phyloP scores from a whole-genome alignment of 2,329 filamentous ascomycete species.

The Sporothrix globosa region DNA sequence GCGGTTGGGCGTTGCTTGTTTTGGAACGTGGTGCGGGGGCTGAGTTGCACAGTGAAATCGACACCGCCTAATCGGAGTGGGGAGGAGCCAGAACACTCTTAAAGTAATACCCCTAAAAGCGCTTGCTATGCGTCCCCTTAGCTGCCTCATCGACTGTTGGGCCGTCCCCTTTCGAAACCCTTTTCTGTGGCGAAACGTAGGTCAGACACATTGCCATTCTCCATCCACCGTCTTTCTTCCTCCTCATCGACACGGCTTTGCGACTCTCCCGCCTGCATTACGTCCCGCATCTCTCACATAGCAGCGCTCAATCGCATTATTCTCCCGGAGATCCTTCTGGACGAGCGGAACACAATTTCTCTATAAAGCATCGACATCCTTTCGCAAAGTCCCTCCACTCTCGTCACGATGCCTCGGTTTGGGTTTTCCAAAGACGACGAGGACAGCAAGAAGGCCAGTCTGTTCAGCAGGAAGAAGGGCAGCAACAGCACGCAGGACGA shows the following conservation, averaged over 20 bases:
- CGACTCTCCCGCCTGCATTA: neutral
- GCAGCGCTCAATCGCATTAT: constrained; percentile 9
- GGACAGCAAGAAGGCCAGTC: constrained; percentile 52
- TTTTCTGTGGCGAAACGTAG: constrained; percentile 34
- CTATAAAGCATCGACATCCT: constrained; percentile 7
- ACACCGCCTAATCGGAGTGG: constrained; percentile 6
- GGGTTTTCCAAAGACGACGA: constrained; percentile 56
- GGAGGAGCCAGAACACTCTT: neutral
- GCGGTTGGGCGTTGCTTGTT: constrained; percentile 26
- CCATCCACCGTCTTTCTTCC: constrained; percentile 10
- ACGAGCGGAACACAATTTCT: constrained; percentile 12
- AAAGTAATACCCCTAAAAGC: neutral
- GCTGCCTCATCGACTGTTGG: constrained; percentile 14
- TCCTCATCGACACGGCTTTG: neutral
- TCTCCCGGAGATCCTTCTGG: constrained; percentile 8
- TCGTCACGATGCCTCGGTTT: constrained; percentile 60
- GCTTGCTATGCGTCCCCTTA: constrained; percentile 7
- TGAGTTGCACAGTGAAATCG: constrained; percentile 3
- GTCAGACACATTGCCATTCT: constrained; percentile 32
- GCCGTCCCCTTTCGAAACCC: constrained; percentile 33
- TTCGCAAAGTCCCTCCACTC: constrained; percentile 34
- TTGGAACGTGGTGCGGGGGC: constrained; percentile 33
- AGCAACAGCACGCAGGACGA: constrained; percentile 45
- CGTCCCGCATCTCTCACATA: neutral
- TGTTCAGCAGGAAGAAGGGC: constrained; percentile 60